These are phyloP conservation scores for Scedosporium minutisporum DNA, from an alignment of 2,329 filamentous ascomycete species.

Conservation along the genomic window DNA sequence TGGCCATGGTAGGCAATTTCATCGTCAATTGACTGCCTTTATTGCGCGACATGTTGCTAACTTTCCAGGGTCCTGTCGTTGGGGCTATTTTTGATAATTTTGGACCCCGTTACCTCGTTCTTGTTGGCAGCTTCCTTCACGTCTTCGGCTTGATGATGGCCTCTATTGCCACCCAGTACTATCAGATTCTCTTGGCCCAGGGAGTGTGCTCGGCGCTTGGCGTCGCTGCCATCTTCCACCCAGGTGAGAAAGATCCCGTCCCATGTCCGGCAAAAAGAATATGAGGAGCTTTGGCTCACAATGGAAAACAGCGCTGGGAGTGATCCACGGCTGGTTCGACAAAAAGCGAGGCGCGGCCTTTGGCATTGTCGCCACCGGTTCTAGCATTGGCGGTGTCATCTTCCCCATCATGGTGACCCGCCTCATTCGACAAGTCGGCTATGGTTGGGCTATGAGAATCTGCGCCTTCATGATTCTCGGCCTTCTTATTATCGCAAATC, in stretches of 20 bases:
- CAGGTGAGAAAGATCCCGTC: constrained; percentile 11
- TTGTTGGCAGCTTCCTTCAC: constrained; percentile 43
- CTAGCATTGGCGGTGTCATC: constrained; percentile 21
- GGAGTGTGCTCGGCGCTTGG: constrained; percentile 26
- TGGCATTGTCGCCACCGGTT: constrained; percentile 18
- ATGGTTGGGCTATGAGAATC: constrained; percentile 22
- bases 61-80: constrained; percentile 43
- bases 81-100: constrained; percentile 54
- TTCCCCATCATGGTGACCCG: constrained; percentile 23
- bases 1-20: constrained; percentile 28
- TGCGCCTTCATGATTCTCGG: constrained; percentile 21
- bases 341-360: constrained; percentile 16
- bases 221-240: constrained; percentile 23
- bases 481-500: constrained; percentile 20
- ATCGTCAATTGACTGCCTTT: neutral
- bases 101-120: constrained; percentile 46
- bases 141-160: constrained; percentile 57
- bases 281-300: neutral
- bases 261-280: neutral
- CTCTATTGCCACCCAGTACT: constrained; percentile 33
- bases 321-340: constrained; percentile 16
- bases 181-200: constrained; percentile 29
- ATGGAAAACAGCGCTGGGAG: constrained; percentile 12
- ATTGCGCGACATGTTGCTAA: neutral
- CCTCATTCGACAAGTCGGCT: constrained; percentile 20